Evolutionary conservation across 106 monocot species (phyloP).

Genomic region (Acanthochlamys bracteata): DNA sequence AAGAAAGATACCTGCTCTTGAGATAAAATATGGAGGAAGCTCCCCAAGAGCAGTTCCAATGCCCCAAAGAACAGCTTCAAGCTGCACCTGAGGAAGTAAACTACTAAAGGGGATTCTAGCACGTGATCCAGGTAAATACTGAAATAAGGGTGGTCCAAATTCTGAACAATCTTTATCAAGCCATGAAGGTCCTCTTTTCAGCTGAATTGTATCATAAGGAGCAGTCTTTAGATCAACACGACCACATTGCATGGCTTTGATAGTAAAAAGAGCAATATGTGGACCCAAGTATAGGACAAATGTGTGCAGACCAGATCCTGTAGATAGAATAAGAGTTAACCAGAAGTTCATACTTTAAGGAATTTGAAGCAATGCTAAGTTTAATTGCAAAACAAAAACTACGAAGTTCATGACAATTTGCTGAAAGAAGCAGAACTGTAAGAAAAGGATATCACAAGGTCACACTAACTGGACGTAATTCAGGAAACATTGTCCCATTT

Average conservation of each 20-base stretch:
- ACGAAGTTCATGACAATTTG: not conserved
- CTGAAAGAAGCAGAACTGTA: not conserved
- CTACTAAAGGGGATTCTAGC: slow-evolving; percentile 67
- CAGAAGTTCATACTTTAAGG: not conserved
- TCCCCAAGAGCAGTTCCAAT: slow-evolving; percentile 96
- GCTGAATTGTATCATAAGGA: slow-evolving; percentile 86
- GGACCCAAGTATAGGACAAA: slow-evolving; percentile 95
- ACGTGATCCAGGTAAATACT: slow-evolving; percentile 26
- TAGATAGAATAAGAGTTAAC: slow-evolving; percentile 6
- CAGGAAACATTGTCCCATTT: too few relatives aligned
- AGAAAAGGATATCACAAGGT: too few relatives aligned
- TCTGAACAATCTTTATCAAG: slow-evolving; percentile 81
- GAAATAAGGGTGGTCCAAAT: slow-evolving; percentile 71
- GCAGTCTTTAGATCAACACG: slow-evolving; percentile 81
- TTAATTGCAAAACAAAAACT: not conserved
- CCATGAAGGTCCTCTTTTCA: slow-evolving; percentile 78
- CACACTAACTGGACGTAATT: too few relatives aligned
- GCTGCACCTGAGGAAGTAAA: slow-evolving; percentile 75
- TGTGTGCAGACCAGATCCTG: slow-evolving; percentile 98
- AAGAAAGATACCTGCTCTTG: slow-evolving; percentile 70
- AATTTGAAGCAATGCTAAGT: not conserved
- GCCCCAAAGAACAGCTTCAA: slow-evolving; percentile 94
- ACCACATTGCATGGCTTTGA: slow-evolving; percentile 79
- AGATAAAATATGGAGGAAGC: slow-evolving; percentile 97
- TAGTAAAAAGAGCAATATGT: slow-evolving; percentile 88